These are phyloP conservation scores for Acer campestre DNA, from an alignment of 345 rosid species.

Conservation along the genomic window DNA sequence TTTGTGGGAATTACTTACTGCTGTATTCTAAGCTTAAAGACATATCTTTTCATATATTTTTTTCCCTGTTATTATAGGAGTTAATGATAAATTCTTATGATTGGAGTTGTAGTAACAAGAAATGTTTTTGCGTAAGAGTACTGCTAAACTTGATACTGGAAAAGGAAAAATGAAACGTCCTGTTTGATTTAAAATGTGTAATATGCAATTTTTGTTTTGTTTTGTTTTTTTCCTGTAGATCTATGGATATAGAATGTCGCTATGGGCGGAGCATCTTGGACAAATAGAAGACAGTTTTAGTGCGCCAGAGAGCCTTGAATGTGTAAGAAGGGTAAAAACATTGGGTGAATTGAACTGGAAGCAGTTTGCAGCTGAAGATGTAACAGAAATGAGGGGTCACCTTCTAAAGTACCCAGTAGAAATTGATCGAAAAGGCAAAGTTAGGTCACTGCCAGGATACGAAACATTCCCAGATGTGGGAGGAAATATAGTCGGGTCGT, in stretches of 20 bases:
- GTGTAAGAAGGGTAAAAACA: conserved; percentile 66
- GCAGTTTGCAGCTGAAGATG: conserved; percentile 62
- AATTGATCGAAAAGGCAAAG: conserved; percentile 80
- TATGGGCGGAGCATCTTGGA: conserved; percentile 94
- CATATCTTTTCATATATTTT: too few species aligned
- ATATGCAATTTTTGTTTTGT: not conserved
- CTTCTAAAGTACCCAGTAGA: conserved; percentile 84
- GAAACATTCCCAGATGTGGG: conserved; percentile 90
- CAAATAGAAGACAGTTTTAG: conserved; percentile 58
- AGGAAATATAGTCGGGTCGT: conserved; percentile 81
- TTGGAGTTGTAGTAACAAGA: too few species aligned
- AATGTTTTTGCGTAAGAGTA: too few species aligned
- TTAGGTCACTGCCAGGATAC: conserved; percentile 62
- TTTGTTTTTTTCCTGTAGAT: conserved; percentile 42
- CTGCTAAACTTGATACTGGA: too few species aligned
- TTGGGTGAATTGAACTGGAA: conserved; percentile 73
- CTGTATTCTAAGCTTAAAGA: too few species aligned
- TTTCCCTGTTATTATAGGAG: too few species aligned
- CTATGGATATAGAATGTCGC: conserved; percentile 90
- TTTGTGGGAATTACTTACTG: too few species aligned
- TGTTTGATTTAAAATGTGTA: too few species aligned
- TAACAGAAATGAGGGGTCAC: conserved; percentile 86
- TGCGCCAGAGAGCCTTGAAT: conserved; percentile 74
- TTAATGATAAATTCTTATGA: too few species aligned
- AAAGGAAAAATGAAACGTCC: too few species aligned